These are phyloP conservation scores for Alternaria sp. DNA, from an alignment of 2,329 filamentous ascomycete genomes.

Conservation along the genomic window DNA sequence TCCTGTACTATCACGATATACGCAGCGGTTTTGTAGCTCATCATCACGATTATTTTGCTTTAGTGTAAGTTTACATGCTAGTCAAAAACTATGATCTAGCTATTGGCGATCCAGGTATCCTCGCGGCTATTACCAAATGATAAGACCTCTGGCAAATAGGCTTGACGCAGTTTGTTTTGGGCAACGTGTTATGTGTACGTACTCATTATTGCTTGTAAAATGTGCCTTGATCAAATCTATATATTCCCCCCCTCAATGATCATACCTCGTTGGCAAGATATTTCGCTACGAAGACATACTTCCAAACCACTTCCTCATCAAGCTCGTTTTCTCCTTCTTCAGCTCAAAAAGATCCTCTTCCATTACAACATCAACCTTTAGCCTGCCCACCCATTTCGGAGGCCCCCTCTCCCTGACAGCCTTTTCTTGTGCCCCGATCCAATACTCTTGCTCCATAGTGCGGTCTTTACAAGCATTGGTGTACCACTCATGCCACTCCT, in stretches of 20 bases:
- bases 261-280: not conserved
- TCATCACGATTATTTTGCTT: conserved; percentile 1
- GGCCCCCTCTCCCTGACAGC: conserved; percentile 33
- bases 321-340: conserved; percentile 19
- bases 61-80: not conserved
- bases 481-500: conserved; percentile 42
- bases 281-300: conserved; percentile 10
- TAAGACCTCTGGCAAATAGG: not conserved
- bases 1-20: conserved; percentile 13
- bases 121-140: not conserved
- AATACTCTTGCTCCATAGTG: conserved; percentile 37
- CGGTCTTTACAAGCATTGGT: conserved; percentile 29
- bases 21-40: conserved; percentile 1
- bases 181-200: not conserved
- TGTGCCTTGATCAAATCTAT: not conserved
- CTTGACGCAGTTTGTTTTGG: not conserved
- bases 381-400: conserved; percentile 9
- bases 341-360: conserved; percentile 18
- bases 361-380: conserved; percentile 8
- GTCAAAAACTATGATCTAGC: not conserved
- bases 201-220: not conserved
- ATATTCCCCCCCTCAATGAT: not conserved
- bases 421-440: conserved; percentile 43
- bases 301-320: conserved; percentile 33
- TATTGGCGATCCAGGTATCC: not conserved